These are phyloP conservation scores for Solanum commersonii DNA, from an alignment of 257 asterid genomes.

Conservation along the genomic window DNA sequence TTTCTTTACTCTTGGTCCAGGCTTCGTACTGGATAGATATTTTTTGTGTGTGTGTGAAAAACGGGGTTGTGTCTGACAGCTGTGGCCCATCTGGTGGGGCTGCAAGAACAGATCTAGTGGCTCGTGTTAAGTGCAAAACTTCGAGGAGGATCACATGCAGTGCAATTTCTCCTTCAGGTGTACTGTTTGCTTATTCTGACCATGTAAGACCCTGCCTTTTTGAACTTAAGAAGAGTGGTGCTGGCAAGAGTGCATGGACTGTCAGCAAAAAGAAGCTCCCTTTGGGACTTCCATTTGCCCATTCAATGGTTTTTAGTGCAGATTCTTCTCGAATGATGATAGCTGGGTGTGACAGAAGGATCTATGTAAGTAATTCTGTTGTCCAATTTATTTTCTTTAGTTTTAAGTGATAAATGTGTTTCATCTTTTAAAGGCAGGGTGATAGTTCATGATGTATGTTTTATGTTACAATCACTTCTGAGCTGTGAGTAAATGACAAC, in stretches of 20 bases:
- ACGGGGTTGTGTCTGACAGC: slow-evolving; percentile 30
- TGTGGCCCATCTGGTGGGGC: slow-evolving; percentile 49
- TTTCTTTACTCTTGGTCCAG: slow-evolving; percentile 63
- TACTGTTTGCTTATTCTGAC: slow-evolving; percentile 80
- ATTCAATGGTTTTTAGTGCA: slow-evolving; percentile 67
- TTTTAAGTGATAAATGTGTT: not conserved
- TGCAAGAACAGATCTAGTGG: slow-evolving; percentile 56
- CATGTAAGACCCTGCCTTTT: slow-evolving; percentile 65
- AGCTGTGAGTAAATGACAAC: not conserved
- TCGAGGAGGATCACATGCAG: slow-evolving; percentile 90
- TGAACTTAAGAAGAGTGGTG: slow-evolving; percentile 54
- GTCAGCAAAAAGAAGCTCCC: slow-evolving; percentile 59
- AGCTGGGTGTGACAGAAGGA: slow-evolving; percentile 82
- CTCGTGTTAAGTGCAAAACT: slow-evolving; percentile 62
- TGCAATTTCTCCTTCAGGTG: slow-evolving; percentile 75
- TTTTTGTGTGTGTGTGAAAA: slow-evolving; percentile 34
- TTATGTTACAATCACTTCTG: not conserved
- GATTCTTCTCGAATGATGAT: slow-evolving; percentile 74
- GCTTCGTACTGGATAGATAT: slow-evolving; percentile 53
- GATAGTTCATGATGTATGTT: not conserved
- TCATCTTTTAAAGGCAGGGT: not conserved
- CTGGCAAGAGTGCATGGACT: slow-evolving; percentile 44
- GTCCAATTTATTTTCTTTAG: not conserved
- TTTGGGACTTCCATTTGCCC: slow-evolving; percentile 69
- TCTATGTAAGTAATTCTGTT: slow-evolving; percentile 46